Conservation (phyloP, 306 rosid species). For the Parietaria judaica region DNA sequence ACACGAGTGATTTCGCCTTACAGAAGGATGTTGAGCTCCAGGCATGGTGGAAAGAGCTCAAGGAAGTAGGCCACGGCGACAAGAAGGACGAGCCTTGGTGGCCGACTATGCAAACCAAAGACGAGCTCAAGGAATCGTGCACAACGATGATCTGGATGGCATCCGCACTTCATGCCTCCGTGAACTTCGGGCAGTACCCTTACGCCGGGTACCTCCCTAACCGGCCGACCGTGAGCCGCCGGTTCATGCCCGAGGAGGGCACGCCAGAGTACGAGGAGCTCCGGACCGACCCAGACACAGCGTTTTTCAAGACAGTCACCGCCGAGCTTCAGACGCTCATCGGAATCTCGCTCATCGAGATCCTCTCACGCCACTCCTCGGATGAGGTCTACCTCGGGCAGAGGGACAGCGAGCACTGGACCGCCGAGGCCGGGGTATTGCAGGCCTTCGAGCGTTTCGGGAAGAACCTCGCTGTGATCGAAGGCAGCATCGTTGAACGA, state of each 20-base stretch:
- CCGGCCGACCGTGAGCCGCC: slow-evolving; percentile 11
- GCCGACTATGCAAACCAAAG: slow-evolving; percentile 8
- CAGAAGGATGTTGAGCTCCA: slow-evolving; percentile 10
- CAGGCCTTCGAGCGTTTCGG: slow-evolving; percentile 46
- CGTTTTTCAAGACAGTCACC: slow-evolving; percentile 11
- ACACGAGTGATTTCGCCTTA: slow-evolving; percentile 6
- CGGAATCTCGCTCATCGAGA: slow-evolving; percentile 14
- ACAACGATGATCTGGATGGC: slow-evolving; percentile 10
- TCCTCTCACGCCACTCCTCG: slow-evolving; percentile 40
- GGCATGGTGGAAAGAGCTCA: slow-evolving; percentile 13
- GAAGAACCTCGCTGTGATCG: slow-evolving; percentile 34
- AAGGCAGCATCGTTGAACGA: slow-evolving; percentile 27
- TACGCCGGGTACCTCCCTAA: slow-evolving; percentile 14
- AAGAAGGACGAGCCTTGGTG: slow-evolving; percentile 15
- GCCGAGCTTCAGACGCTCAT: slow-evolving; percentile 11
- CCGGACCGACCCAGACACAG: background rate
- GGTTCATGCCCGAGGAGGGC: slow-evolving; percentile 15
- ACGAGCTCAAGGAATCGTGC: slow-evolving; percentile 3
- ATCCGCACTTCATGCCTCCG: slow-evolving; percentile 11
- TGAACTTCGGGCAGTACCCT: slow-evolving; percentile 16
- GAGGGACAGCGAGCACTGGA: slow-evolving; percentile 47
- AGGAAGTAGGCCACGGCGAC: slow-evolving; percentile 16
- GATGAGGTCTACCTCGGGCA: slow-evolving; percentile 46
- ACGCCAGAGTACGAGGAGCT: slow-evolving; percentile 13
- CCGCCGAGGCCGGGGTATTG: slow-evolving; percentile 36